Base-by-base conservation (phyloP, 768 basidiomycete genomes). In the Russula emetica region DNA sequence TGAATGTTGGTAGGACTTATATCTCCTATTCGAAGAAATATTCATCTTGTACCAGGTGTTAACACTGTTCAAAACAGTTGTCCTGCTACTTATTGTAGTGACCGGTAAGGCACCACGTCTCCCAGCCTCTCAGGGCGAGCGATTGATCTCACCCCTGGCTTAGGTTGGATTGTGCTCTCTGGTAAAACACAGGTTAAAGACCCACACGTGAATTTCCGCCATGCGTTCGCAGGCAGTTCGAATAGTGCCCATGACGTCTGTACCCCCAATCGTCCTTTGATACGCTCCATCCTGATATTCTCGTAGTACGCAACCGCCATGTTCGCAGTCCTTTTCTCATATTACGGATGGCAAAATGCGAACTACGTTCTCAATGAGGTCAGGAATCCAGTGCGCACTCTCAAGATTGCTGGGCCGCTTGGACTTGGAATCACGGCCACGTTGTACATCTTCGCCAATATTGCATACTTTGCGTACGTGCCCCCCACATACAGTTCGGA, bases 351-450 rank as follows among this genome's bases (percentile, higher is more conserved):
- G 83, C 80, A 80, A 2, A 81, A 79, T 51, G 79, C 81, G 28
- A 84, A 84, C 68, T 83, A 82, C 58, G 84, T 85, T 7, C 72
- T 85, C 61, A 85, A 84, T 72, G 83, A 85, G 11, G 83, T 86
- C 58, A 80, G 79, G 65, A 74, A 85, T 67, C 84, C 84, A 0
- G 76, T 84, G 2, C 78, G 82, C 50, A 86, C 85, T 9, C 78
- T 86, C 58, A 83, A 83, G 71, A 83, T 85, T 40, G 83, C 84
- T 0, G 84, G 81, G 2, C 84, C 83, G 0, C 79, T 85, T 22
- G 84, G 83, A 0, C 72, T 85, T 13, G 76, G 79, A 5, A 81
- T 85, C 28, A 83, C 83, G 40, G 77, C 82, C 0, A 68, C 75
- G 2, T 71, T 85, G 2, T 85, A 86, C 60, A 64, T 85, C 16